phyloP scores from a whole-genome alignment of 768 basidiomycete genomes.

The button mushroom (Agaricus bisporus) region DNA sequence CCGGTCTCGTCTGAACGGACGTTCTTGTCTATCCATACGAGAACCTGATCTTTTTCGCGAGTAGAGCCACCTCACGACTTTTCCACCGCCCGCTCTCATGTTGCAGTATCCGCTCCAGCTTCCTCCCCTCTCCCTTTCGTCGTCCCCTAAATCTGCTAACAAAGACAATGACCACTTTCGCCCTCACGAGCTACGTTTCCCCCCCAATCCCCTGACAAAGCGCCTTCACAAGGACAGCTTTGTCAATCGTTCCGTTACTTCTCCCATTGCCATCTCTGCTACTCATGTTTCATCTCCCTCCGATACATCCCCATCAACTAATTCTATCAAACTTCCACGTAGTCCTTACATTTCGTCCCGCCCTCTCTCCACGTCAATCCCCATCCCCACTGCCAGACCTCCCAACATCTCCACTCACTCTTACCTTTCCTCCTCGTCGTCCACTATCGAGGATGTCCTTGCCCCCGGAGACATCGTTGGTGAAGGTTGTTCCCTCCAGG shows the following conservation, averaged over 20 bases:
- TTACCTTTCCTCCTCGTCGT: conserved; percentile 33
- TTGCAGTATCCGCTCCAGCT: conserved; percentile 51
- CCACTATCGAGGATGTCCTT: conserved; percentile 55
- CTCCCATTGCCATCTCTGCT: conserved; percentile 24
- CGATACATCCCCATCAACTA: conserved; percentile 28
- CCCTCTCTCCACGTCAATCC: conserved; percentile 22
- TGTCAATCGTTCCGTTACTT: conserved; percentile 22
- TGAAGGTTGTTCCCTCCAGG: conserved; percentile 59
- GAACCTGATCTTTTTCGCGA: conserved; percentile 17
- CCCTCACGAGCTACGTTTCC: conserved; percentile 33
- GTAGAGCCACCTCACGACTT: conserved; percentile 14
- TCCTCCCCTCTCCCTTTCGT: conserved; percentile 33
- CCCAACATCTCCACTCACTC: conserved; percentile 23
- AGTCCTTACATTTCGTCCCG: conserved; percentile 34
- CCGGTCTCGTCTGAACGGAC: conserved; percentile 50
- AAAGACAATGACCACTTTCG: conserved; percentile 33
- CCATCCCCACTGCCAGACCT: conserved; percentile 21
- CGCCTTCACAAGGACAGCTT: conserved; percentile 33
- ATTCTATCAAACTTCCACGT: conserved; percentile 29
- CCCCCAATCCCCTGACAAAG: conserved; percentile 24
- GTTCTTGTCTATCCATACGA: conserved; percentile 18
- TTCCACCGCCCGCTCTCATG: conserved; percentile 36
- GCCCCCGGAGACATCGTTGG: conserved; percentile 70
- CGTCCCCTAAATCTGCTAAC: conserved; percentile 24
- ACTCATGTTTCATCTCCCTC: conserved; percentile 30